Evolutionary conservation across 2,329 filamentous ascomycete species (phyloP), one percentile per base, ranked within the genome.

Genomic region (Trichoderma cornu-damae): DNA sequence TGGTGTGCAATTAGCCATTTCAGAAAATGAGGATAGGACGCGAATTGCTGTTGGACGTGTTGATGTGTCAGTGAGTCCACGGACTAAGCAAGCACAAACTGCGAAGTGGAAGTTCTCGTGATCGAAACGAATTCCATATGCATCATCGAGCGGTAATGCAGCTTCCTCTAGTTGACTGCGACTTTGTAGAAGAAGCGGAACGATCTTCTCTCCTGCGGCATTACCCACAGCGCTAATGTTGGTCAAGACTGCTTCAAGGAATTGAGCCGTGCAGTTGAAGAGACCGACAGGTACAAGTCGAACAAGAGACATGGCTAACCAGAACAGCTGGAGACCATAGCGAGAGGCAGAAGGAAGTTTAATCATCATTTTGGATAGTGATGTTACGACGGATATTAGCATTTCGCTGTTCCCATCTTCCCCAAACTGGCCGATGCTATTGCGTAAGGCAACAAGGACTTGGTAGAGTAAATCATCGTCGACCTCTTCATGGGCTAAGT

Each of bases 381-480:
- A 81, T 2, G 82, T 85, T 20, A 87, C 79, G 54, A 88, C 87
- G 5, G 85, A 82, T 32, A 86, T 79, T 28, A 88, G 76, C 84
- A 88, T 86, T 63, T 88, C 85, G 61, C 78, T 82, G 64, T 81
- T 84, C 57, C 76, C 79, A 57, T 86, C 84, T 57, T 86, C 83
- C 43, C 81, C 79, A 64, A 86, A 87, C 26, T 84, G 79, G n/a
- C 77, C 73, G 14, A 88, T 78, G 63, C 84, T 86, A 61, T 80
- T 85, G 47, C 85, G 79, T 14, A 88, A 74, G 14, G 85, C 84
- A 26, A 88, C 85, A 3, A 88, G 76, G 18, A 88, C 84, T 67
- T 88, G 85, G 66, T 88, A 88, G 2, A 88, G 76, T 3, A 88
- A 74, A 65, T 88, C 85, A 61, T 88, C 85, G 54, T 88, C 85